Evolutionary conservation across 2,329 filamentous ascomycete species (phyloP), one percentile per base, ranked within the genome.

Genomic region (Fusarium lateritium): DNA sequence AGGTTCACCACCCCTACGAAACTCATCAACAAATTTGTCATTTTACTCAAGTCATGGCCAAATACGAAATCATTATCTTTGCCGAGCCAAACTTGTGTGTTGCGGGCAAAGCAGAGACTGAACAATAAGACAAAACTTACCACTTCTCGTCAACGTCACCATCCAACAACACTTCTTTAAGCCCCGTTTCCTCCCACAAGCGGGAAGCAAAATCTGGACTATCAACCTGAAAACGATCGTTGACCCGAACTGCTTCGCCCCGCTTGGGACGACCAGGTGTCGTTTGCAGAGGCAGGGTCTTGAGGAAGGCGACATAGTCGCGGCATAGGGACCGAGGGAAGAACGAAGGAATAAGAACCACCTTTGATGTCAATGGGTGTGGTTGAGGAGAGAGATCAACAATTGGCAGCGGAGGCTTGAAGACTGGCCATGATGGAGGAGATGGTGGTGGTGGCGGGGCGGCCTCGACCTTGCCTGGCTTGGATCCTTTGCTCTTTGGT

Each of bases 181-280:
- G 79, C 0, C 91, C 92, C 2, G 94, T 97, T 65, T 88, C 85
- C 44, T 85, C 84, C 94, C 94, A 98, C 15, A 98, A 79, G 56
- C 86, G 83, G 73, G 89, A 84, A 1, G 94, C 92, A 78, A 98
- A 97, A 1, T 69, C 79, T 28, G 87, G 80, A 80, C 98, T 94
- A 28, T 94, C 83, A 21, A 97, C 83, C 80, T 97, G 93, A 73
- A 92, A 97, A 13, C 95, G 89, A 77, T 98, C 95, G 77, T 98
- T 98, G 46, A 97, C 92, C 36, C 95, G 86, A 9, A 93, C 86
- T 2, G 94, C 94, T 56, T 96, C 91, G 47, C 92, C 93, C 65
- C 89, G 90, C 78, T 92, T 95, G 2, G 93, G 93, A 64, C 89
- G 89, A 0, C 89, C 89, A 0, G 93, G 93, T 0, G 93, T 97